Conservation (phyloP, 2,329 filamentous ascomycete genomes). For the Fusarium sp. region DNA sequence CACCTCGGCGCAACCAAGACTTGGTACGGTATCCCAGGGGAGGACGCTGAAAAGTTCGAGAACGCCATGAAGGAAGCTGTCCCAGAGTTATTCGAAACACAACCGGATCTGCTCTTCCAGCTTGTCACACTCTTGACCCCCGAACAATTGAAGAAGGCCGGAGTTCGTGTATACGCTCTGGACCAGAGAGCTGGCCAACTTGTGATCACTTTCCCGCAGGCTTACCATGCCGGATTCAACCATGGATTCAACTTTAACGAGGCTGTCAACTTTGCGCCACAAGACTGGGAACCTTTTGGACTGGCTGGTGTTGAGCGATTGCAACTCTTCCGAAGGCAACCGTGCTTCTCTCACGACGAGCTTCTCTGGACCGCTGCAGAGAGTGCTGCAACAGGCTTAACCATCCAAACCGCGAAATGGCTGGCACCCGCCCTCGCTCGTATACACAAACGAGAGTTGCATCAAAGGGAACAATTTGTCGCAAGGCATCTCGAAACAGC, state of each 20-base stretch:
- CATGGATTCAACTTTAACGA: slow-evolving; percentile 99
- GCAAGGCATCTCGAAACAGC: slow-evolving; percentile 67
- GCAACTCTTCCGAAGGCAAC: slow-evolving; percentile 87
- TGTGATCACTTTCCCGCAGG: slow-evolving; percentile 95
- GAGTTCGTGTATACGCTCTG: slow-evolving; percentile 91
- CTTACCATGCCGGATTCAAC: slow-evolving; percentile 98
- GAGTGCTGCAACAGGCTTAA: slow-evolving; percentile 69
- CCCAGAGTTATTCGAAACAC: slow-evolving; percentile 94
- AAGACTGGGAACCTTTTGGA: slow-evolving; percentile 94
- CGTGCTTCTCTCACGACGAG: slow-evolving; percentile 98
- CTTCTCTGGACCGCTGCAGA: slow-evolving; percentile 89
- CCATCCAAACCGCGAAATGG: slow-evolving; percentile 95
- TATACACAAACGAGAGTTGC: slow-evolving; percentile 77
- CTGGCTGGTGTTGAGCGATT: slow-evolving; percentile 86
- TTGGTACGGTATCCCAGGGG: slow-evolving; percentile 97
- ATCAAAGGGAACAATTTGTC: slow-evolving; percentile 74
- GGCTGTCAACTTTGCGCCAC: slow-evolving; percentile 95
- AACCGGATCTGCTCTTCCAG: slow-evolving; percentile 95
- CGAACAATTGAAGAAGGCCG: slow-evolving; percentile 90
- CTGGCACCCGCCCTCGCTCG: slow-evolving; percentile 85
- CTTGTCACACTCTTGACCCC: slow-evolving; percentile 95
- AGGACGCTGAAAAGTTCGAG: slow-evolving; percentile 94
- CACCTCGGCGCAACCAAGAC: slow-evolving; percentile 98
- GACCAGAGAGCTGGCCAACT: slow-evolving; percentile 96
- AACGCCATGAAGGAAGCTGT: slow-evolving; percentile 94